Base-by-base conservation (phyloP, 768 basidiomycete species). In the Leccinum uliginosum region DNA sequence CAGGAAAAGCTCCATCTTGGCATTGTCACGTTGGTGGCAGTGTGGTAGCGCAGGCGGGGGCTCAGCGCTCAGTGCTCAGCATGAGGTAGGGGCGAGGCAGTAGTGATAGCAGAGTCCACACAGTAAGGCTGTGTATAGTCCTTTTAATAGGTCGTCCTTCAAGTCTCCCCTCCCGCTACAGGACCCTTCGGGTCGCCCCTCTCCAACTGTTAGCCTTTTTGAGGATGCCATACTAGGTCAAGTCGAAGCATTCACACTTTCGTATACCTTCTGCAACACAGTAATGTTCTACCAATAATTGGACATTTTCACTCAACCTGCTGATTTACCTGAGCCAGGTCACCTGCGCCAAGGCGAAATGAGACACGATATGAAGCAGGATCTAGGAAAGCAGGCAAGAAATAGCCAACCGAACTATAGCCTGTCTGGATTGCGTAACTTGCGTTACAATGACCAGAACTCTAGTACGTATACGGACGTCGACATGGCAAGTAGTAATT, bases 161-260 rank as follows among this genome's bases (percentile, higher is more conserved):
- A 34, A 34, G 32, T 14, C 32, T 35, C 15, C 34, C 34, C 14
- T 35, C 34, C 34, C 34, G 34, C 34, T 35, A 12, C 11, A 30
- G 11, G 29, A 29, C 10, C 9, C 29, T 29, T 29, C 29, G 30
- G 11, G 30, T 30, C 30, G 4, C 30, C 47, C 34, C n/a, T 48
- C 61, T 38, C 54, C 64, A 12, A 54, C 58, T 59, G 23, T 43
- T 58, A 10, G 59, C 63, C 49, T 68, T 32, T 68, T 67, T 19
- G 64, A 67, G 5, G 67, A 68, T 23, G 62, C 64, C 8, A 51
- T 66, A n/a, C 3, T 38, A 0, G 66, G 66, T 9, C 48, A 6
- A 21, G 49, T 68, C 2, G 66, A 67, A 48, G 66, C 66, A 6
- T 68, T 68, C 49, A 62, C 68, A 59, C 68, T 4, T 67, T 67